Evolutionary conservation across 2,329 filamentous ascomycete species (phyloP).

Genomic region (Cladophialophora exuberans): DNA sequence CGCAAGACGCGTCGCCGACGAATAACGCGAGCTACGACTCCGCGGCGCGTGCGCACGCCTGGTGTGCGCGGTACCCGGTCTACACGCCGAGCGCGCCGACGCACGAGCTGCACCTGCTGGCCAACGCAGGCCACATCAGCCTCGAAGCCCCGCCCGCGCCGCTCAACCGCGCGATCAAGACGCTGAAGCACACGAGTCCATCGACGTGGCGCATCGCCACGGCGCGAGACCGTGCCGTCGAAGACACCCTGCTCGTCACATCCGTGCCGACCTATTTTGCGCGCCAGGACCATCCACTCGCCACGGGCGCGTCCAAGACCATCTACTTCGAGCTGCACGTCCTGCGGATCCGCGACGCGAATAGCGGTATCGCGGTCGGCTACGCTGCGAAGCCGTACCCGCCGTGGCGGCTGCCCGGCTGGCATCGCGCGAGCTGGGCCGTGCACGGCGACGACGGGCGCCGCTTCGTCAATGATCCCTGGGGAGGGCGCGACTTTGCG

Average conservation of each 20-base stretch:
- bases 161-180: slow-evolving; percentile 1
- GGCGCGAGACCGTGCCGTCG: slow-evolving; percentile 41
- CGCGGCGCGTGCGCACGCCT: slow-evolving; percentile 59
- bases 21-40: slow-evolving; percentile 61
- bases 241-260: slow-evolving; percentile 58
- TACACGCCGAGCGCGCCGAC: slow-evolving; percentile 52
- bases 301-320: slow-evolving; percentile 50
- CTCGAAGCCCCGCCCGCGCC: slow-evolving; percentile 43
- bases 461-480: slow-evolving; percentile 65
- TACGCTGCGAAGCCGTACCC: slow-evolving; percentile 66
- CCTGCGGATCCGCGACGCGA: slow-evolving; percentile 44
- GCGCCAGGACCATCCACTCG: slow-evolving; percentile 52
- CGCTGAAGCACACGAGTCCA: slow-evolving; percentile 16
- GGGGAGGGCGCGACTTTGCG: slow-evolving; percentile 63
- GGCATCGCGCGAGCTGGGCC: slow-evolving; percentile 64
- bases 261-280: slow-evolving; percentile 62
- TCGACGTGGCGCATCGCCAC: slow-evolving; percentile 50
- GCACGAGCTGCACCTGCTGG: slow-evolving; percentile 45
- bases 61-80: slow-evolving; percentile 57
- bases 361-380: slow-evolving; percentile 61
- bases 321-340: slow-evolving; percentile 65
- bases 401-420: slow-evolving; percentile 64
- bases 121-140: slow-evolving; percentile 50
- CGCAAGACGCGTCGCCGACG: slow-evolving; percentile 57
- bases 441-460: slow-evolving; percentile 67